Base-by-base conservation (phyloP, 169 alveolate species). In the Plasmodium billcollinsi region DNA sequence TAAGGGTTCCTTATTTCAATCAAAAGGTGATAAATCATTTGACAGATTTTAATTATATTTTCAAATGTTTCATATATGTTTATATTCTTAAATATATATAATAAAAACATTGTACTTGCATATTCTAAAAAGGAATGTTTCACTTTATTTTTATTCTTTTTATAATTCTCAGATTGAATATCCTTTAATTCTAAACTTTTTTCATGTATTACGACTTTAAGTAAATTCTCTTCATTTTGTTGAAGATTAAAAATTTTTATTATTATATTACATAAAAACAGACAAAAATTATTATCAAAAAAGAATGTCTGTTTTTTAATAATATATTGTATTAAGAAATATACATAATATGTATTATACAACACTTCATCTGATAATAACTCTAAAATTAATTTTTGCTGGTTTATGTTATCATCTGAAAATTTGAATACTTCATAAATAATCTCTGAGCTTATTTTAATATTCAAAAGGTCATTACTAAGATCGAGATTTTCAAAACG, bases 301-400 rank as follows among this genome's bases (percentile, higher is more conserved):
- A 76, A 76, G 63, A 76, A 76, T 0, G 76, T 76, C 24, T 76
- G 76, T 33, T 54, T 76, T 76, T 76, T 76, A 76, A 76, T 65
- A 49, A 65, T 65, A 70, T 76, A 76, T 43, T 76, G 74, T 21
- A 76, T 76, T 33, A 76, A 29, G 75, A 63, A 76, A 45, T 76
- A 76, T n/a, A 65, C 61, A 65, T 47, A 76, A 14, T 76, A 26
- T 15, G 89, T 45, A 15, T 76, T 76, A 67, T 76, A 76, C n/a
- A 76, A 58, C 24, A 76, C 26, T 2, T 76, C 89, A n/a, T 76
- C 89, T 49, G 89, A 69, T 39, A 76, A 47, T 39, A 76, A 21
- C 7, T 65, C 76, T 29, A 76, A 63, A 20, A 76, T 76, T 65
- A 69, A 21, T 76, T 56, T 76, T 33, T 76, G 73, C 0, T 76